Evolutionary conservation across 805 yeast species (phyloP), one percentile per base, ranked within the genome.

Genomic region (Novakomyces olei): DNA sequence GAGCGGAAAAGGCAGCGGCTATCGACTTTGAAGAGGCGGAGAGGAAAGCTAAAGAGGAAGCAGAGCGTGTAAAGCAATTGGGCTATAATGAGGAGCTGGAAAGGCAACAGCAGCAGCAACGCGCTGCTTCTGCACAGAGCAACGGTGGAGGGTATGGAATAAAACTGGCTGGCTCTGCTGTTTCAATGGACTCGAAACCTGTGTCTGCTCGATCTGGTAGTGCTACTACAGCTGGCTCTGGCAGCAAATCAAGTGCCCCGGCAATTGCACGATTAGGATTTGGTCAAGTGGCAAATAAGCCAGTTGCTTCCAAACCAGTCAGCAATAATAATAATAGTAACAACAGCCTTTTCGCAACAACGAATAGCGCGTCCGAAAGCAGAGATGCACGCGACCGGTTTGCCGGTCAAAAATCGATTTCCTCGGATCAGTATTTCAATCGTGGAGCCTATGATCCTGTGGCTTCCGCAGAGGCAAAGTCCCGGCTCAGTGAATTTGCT

Each of bases 351-450:
- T 31, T 42, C 26, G 19, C 37, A 20, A 33, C 40, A 17, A 25
- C 35, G 12, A 19, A 37, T 3, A 19, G 36, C 12, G 26, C 26
- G 5, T 31, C 42, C n/a, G 19, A 55, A n/a, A 25, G 41, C 25
- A 39, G 41, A 9, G 43, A 49, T 27, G 55, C 47, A 9, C 48
- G 47, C 6, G 45, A 42, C 46, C 78, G 80, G 57, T 88, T 66
- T 49, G 95, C 95, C 36, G 59, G 58, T 26, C 94, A 83, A 51
- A 85, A 79, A 63, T 93, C 83, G 30, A 88, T 88, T 40, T 88
- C 96, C 0, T 83, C 95, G 2, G 96, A 88, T 54, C 91, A 83
- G 57, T 69, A 67, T 46, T 88, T 88, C 53, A 94, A 94, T 14
- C 72, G 92, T 47, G 85, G 83, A 27, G 58, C 70, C 17, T 79